These are phyloP conservation scores for Saccharomycopsis fodiens DNA, from an alignment of 805 yeast species.

Conservation along the genomic window DNA sequence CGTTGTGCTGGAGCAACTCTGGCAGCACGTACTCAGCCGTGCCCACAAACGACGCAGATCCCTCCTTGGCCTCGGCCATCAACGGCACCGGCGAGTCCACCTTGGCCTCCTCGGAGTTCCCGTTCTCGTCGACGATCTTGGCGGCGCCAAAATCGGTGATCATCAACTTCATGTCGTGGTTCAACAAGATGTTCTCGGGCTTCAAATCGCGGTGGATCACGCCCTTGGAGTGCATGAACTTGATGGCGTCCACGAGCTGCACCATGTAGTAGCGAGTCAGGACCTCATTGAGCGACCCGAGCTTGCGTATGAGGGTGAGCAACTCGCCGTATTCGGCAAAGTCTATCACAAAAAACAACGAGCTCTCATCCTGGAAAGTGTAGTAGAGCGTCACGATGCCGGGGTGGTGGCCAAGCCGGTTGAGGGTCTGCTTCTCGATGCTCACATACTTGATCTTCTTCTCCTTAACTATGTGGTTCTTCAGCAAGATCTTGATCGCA, in stretches of 20 bases:
- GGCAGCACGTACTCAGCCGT: conserved; percentile 97
- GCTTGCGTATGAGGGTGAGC: conserved; percentile 64
- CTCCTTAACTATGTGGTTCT: conserved; percentile 88
- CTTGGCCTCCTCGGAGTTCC: conserved; percentile 32
- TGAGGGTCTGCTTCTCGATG: conserved; percentile 86
- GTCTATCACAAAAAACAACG: conserved; percentile 86
- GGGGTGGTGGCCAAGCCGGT: conserved; percentile 84
- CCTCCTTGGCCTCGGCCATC: conserved; percentile 13
- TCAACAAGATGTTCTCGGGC: conserved; percentile 87
- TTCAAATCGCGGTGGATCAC: conserved; percentile 91
- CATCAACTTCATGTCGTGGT: conserved; percentile 78
- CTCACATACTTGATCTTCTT: conserved; percentile 92
- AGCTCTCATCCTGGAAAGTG: conserved; percentile 88
- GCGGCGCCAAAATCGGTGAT: conserved; percentile 99
- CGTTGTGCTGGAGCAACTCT: conserved; percentile 69
- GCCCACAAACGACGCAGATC: conserved; percentile 83
- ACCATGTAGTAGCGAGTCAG: conserved; percentile 75
- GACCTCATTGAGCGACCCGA: conserved; percentile 69
- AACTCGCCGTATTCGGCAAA: conserved; percentile 95
- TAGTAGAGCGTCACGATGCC: conserved; percentile 88
- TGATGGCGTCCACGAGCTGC: conserved; percentile 86
- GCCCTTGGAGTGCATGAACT: conserved; percentile 81
- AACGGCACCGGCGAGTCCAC: conserved; percentile 19
- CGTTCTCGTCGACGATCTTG: conserved; percentile 42
- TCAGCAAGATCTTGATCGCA: conserved; percentile 88